These are phyloP conservation scores for Aspergillus biplanus DNA, from an alignment of 495 filamentous ascomycete species.

Conservation along the genomic window DNA sequence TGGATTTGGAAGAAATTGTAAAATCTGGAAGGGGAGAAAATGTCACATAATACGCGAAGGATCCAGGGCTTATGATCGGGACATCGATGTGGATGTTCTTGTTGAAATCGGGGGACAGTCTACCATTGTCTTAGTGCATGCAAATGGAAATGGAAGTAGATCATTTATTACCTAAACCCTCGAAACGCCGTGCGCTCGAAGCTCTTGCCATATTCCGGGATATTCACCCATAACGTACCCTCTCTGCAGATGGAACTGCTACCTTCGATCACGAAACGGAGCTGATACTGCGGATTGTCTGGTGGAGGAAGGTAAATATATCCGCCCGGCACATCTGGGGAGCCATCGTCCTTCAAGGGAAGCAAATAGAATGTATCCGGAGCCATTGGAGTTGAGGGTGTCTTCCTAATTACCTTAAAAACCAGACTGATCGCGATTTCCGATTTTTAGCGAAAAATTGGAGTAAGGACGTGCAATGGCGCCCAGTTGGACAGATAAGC, in stretches of 20 bases:
- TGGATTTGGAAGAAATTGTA: constrained; percentile 55
- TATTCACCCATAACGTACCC: constrained; percentile 94
- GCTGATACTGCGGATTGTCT: constrained; percentile 66
- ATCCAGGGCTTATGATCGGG: constrained; percentile 79
- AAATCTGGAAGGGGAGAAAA: constrained; percentile 86
- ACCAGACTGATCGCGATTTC: neutral
- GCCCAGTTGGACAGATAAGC: neutral
- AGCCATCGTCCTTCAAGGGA: constrained; percentile 87
- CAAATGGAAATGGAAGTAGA: constrained; percentile 12
- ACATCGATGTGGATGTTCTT: constrained; percentile 86
- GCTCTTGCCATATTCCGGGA: constrained; percentile 71
- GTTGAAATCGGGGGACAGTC: constrained; percentile 90
- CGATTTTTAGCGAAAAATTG: neutral
- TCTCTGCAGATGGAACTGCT: constrained; percentile 93
- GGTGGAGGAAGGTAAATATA: constrained; percentile 91
- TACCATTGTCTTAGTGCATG: constrained; percentile 44
- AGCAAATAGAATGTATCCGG: constrained; percentile 74
- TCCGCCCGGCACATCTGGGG: constrained; percentile 83
- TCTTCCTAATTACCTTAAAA: neutral
- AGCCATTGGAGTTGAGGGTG: constrained; percentile 30
- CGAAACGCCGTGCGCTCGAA: constrained; percentile 80
- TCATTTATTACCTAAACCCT: constrained; percentile 72
- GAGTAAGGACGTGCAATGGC: neutral
- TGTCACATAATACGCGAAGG: constrained; percentile 94
- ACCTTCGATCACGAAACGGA: constrained; percentile 94